Conservation (phyloP, 768 basidiomycete species). For the Boletales sp. region DNA sequence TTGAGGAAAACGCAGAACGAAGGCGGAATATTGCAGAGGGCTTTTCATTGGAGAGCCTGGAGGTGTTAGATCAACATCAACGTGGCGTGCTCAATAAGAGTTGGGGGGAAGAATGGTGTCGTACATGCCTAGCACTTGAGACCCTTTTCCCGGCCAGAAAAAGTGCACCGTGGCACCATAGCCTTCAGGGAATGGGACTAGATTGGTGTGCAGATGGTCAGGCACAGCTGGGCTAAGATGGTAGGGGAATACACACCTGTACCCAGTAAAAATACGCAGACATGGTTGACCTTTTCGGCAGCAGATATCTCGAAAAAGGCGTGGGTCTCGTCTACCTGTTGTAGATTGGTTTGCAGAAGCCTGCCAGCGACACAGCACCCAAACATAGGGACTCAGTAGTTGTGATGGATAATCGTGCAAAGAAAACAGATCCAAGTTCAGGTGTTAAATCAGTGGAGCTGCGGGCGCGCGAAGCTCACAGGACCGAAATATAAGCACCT, state of each 20-base stretch:
- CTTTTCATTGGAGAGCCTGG: conserved; percentile 85
- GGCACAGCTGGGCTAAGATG: background rate
- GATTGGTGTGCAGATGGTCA: background rate
- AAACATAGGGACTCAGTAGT: conserved; percentile 49
- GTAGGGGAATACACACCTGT: conserved; percentile 46
- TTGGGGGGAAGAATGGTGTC: conserved; percentile 20
- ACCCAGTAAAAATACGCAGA: conserved; percentile 81
- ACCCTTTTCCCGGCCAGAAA: conserved; percentile 83
- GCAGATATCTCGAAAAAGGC: conserved; percentile 72
- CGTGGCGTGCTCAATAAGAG: background rate
- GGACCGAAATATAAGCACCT: background rate
- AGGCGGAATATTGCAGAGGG: conserved; percentile 87
- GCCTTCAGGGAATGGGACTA: conserved; percentile 79
- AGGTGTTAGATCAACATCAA: background rate
- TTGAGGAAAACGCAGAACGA: conserved; percentile 54
- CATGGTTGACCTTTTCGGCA: conserved; percentile 75
- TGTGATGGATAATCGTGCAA: background rate
- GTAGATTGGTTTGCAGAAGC: conserved; percentile 73
- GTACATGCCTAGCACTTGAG: conserved; percentile 82
- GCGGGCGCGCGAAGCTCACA: background rate
- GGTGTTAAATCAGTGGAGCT: background rate
- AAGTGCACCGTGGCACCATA: conserved; percentile 85
- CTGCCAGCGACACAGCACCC: conserved; percentile 79
- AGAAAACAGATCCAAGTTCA: background rate
- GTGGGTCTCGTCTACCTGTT: conserved; percentile 81